Evolutionary conservation across 441 rosid species (phyloP).

Genomic region (Pelargonium australe): DNA sequence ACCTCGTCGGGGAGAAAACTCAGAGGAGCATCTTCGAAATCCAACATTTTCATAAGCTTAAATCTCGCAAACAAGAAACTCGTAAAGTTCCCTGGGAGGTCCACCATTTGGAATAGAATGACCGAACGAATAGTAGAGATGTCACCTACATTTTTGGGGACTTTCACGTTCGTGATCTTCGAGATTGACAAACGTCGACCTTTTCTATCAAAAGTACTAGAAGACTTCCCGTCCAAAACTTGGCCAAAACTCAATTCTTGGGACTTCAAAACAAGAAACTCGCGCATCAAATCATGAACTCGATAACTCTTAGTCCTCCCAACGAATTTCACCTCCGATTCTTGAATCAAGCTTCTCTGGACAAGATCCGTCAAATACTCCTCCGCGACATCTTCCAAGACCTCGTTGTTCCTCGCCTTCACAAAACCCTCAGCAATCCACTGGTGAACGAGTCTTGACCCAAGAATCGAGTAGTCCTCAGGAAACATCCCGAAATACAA

Average conservation of each 20-base stretch:
- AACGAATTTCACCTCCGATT: not conserved
- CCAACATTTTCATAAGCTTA: constrained; percentile 5
- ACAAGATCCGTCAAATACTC: constrained; percentile 8
- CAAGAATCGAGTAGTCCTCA: not conserved
- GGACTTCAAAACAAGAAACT: not conserved
- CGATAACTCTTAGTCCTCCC: not conserved
- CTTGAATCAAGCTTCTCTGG: constrained; percentile 9
- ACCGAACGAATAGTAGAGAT: not conserved
- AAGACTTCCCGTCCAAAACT: too few relatives aligned
- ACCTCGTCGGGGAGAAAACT: constrained; percentile 3
- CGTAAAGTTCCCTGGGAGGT: not conserved
- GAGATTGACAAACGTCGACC: too few relatives aligned
- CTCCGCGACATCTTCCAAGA: constrained; percentile 5
- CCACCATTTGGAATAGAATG: not conserved
- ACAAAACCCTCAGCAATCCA: constrained; percentile 17
- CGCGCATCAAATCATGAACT: constrained; percentile 10
- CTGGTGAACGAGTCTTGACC: not conserved
- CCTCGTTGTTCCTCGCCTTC: not conserved
- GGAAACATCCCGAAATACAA: constrained; percentile 12
- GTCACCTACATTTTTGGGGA: not conserved
- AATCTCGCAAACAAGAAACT: not conserved
- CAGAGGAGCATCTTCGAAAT: constrained; percentile 8
- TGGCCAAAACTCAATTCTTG: too few relatives aligned
- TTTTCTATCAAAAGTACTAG: too few relatives aligned
- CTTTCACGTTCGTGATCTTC: too few relatives aligned